Evolutionary conservation across 169 alveolate genomes (phyloP), one percentile per base, ranked within the genome.

Genomic region (Plasmodium cynomolgi): DNA sequence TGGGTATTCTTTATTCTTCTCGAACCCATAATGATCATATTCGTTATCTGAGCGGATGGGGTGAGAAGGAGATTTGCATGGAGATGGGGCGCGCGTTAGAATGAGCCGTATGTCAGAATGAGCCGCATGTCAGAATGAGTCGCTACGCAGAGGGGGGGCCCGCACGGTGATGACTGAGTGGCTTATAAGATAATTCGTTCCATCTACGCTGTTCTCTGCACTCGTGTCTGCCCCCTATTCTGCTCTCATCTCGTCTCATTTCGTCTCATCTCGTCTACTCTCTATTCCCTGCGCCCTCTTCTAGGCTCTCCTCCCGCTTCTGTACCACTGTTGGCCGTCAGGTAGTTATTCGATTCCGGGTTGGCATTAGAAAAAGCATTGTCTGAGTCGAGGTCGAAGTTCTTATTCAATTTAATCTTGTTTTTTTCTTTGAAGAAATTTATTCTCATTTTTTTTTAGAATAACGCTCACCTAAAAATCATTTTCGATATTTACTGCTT

Each of bases 361-460:
- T 88, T 88, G 13, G 68, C 94, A 68, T 80, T 81, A 26, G 94
- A 88, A 33, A 88, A 58, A 68, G 94, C 83, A 20, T 79, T 88
- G 72, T 88, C 94, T 62, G 94, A 88, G 26, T 79, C 90, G 71
- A 26, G 72, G 47, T 88, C 90, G 13, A 34, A 54, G 17, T 54
- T 88, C 56, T 77, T 80, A 56, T 88, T 88, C 73, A 88, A 44
- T 81, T 58, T 79, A 37, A 88, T 80, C 90, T 79, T 88, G 83
- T 88, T 77, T 88, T 81, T 88, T 80, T 88, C 94, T 88, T 88
- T 88, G 90, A 88, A 88, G 90, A 88, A 80, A 54, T 88, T 88
- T 88, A 88, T 88, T 88, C 81, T 88, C 94, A 88, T 88, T 88
- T 88, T 83, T 50, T 81, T 88, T 31, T 23, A 74, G 29, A 62